Evolutionary conservation across 805 yeast species (phyloP).

Genomic region (Teunomyces cretensis): DNA sequence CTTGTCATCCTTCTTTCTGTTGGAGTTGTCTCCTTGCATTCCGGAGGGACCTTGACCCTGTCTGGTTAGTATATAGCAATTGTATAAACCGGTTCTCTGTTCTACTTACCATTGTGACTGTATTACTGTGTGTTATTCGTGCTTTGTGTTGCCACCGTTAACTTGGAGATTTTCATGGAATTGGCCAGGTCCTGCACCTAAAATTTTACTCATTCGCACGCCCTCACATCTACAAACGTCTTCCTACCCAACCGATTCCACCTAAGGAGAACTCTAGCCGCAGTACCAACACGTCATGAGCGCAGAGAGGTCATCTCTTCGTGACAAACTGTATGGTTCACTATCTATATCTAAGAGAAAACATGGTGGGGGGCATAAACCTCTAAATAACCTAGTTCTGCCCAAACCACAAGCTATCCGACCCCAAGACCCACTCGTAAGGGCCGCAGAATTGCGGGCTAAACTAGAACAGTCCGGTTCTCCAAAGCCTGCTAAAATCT

Average conservation of each 20-base stretch:
- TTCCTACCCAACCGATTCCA: neutral
- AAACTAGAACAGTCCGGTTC: neutral
- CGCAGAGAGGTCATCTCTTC: slow-evolving; percentile 4
- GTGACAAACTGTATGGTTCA: slow-evolving; percentile 3
- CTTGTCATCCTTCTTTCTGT: slow-evolving; percentile 53
- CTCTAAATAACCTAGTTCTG: slow-evolving; percentile 5
- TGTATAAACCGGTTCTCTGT: neutral
- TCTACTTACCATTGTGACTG: slow-evolving; percentile 11
- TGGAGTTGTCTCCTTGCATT: slow-evolving; percentile 48
- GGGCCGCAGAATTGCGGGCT: slow-evolving; percentile 1
- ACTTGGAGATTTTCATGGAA: slow-evolving; percentile 1
- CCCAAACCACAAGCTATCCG: slow-evolving; percentile 1
- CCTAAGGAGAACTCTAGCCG: neutral
- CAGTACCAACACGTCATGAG: neutral
- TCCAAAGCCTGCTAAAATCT: neutral
- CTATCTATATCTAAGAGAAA: slow-evolving; percentile 4
- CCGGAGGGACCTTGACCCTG: slow-evolving; percentile 59
- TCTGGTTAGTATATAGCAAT: slow-evolving; percentile 9
- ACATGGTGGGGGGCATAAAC: slow-evolving; percentile 8
- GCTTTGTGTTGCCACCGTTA: slow-evolving; percentile 1
- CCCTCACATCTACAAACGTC: slow-evolving; percentile 1
- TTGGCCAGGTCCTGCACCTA: neutral
- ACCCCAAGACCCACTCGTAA: slow-evolving; percentile 1
- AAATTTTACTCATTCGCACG: slow-evolving; percentile 6
- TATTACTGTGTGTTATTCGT: slow-evolving; percentile 4